Percentiles rank a stretch among this genome's conserved stretches.
Evolutionary conservation across 495 filamentous ascomycete genomes (phyloP).

Genomic region (Barbatosphaeria neglecta): DNA sequence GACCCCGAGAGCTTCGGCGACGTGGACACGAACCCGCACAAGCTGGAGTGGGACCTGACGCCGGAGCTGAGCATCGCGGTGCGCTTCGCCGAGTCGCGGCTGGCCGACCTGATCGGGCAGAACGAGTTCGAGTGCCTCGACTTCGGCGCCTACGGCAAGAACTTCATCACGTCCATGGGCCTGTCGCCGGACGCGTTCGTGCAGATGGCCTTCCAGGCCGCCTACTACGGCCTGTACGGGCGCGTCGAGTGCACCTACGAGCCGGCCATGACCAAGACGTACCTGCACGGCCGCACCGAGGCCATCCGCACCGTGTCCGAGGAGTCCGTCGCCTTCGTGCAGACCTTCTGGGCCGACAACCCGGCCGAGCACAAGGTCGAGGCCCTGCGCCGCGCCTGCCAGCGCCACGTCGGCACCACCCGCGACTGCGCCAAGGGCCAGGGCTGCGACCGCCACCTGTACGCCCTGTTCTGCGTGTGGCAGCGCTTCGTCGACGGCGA

Average conservation of each 20-base stretch:
- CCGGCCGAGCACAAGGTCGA: constrained; percentile 73
- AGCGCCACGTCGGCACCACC: constrained; percentile 69
- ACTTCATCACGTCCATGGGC: constrained; percentile 92
- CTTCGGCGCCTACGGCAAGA: constrained; percentile 83
- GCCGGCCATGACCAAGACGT: constrained; percentile 95
- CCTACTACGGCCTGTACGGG: constrained; percentile 95
- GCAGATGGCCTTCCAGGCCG: constrained; percentile 98
- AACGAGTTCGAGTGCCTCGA: constrained; percentile 93
- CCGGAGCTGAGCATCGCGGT: constrained; percentile 86
- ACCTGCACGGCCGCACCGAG: constrained; percentile 87
- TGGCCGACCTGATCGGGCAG: constrained; percentile 91
- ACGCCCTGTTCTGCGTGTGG: constrained; percentile 92
- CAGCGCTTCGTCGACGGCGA: constrained; percentile 77
- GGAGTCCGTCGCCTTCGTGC: constrained; percentile 75
- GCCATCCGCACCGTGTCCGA: constrained; percentile 78
- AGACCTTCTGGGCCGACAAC: constrained; percentile 90
- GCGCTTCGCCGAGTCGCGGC: constrained; percentile 86
- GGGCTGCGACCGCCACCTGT: constrained; percentile 89
- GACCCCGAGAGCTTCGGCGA: constrained; percentile 91
- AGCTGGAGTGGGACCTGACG: constrained; percentile 95
- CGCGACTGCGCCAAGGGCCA: constrained; percentile 82
- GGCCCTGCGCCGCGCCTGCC: constrained; percentile 67
- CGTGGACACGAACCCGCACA: constrained; percentile 86
- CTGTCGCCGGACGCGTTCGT: constrained; percentile 97
- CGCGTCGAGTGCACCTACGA: constrained; percentile 92